Conservation (phyloP, 257 asterid species). For the Rehmannia glutinosa region DNA sequence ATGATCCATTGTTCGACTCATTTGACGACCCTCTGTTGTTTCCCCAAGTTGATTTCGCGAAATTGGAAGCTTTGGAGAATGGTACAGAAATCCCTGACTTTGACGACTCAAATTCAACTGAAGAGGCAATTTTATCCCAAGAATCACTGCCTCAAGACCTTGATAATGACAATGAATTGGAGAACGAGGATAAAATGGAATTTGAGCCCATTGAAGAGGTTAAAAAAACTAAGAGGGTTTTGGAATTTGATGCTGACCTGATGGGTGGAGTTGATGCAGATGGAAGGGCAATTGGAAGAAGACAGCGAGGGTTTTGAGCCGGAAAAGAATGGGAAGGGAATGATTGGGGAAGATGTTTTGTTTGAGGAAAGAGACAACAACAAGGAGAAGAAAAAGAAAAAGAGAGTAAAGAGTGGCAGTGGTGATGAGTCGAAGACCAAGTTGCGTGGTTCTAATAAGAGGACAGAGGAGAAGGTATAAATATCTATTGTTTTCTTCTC, state of each 20-base stretch:
- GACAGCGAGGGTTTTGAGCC: slow-evolving; percentile 11
- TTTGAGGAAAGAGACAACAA: slow-evolving; percentile 21
- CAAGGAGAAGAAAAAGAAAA: slow-evolving; percentile 39
- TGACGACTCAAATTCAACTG: slow-evolving; percentile 28
- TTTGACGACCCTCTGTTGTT: slow-evolving; percentile 32
- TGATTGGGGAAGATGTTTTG: slow-evolving; percentile 7
- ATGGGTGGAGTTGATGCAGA: slow-evolving; percentile 11
- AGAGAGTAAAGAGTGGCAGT: slow-evolving; percentile 27
- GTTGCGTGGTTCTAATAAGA: slow-evolving; percentile 31
- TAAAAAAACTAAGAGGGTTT: slow-evolving; percentile 43
- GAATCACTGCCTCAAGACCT: slow-evolving; percentile 33
- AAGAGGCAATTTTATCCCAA: slow-evolving; percentile 29
- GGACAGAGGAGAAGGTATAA: slow-evolving; percentile 69
- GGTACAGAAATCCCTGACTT: slow-evolving; percentile 26
- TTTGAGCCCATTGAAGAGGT: slow-evolving; percentile 15
- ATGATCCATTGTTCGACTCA: slow-evolving; percentile 12
- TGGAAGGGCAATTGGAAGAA: slow-evolving; percentile 11
- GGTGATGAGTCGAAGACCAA: slow-evolving; percentile 28
- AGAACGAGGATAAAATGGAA: slow-evolving; percentile 11
- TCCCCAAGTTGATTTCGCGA: slow-evolving; percentile 39
- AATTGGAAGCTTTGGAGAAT: slow-evolving; percentile 46
- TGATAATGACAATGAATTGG: slow-evolving; percentile 17
- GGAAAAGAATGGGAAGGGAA: slow-evolving; percentile 10
- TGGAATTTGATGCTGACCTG: slow-evolving; percentile 42
- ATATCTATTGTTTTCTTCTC: not conserved